Base-by-base conservation (phyloP, 495 filamentous ascomycete species). In the Pseudevernia furfuracea region DNA sequence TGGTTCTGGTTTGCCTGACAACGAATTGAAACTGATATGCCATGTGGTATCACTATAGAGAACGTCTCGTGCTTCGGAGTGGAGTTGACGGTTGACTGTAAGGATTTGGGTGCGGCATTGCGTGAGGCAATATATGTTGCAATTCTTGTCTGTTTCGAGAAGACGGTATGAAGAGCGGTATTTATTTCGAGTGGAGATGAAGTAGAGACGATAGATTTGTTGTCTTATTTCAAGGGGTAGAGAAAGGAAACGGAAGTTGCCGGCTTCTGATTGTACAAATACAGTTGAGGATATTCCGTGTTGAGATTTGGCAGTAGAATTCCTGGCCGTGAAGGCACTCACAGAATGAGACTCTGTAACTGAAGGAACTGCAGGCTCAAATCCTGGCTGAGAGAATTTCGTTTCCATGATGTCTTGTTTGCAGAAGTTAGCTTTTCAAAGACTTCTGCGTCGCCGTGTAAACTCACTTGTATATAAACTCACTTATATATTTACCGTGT, bases 31-130 rank as follows among this genome's bases (percentile, higher is more conserved):
- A 19, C 34, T 32, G 28, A 55, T 48, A 25, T 60, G 30, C 63
- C 63, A 65, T 30, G 32, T 34, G 10, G 43, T 65, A 28, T 58
- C 32, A 1, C 36, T 15, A 12, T 60, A 58, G 19, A 65, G 43
- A 37, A 52, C 34, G 25, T 37, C 23, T 19, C 28, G 63, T 38
- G 56, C 63, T 39, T 60, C 63, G 21, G 14, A 30, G 14, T 34
- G 25, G 23, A 65, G 7, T 23, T 59, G 41, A 12, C 28, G 19
- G 49, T 60, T 65, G 43, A 25, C 43, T 14, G 8, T 39, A 21
- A 65, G 56, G 19, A 65, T 65, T 39, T 56, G 21, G 28, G 34
- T 38, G 25, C n/a, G 28, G 19, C 58, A 48, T 12, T n/a, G 7
- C 19, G 25, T 39, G 1, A 21, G 58, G 39, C 56, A 57, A 17